A percentile compares a stretch with the other conserved stretches of the same genome.
phyloP scores from a whole-genome alignment of 257 asterid genomes.

The Hygrophila difformis region DNA sequence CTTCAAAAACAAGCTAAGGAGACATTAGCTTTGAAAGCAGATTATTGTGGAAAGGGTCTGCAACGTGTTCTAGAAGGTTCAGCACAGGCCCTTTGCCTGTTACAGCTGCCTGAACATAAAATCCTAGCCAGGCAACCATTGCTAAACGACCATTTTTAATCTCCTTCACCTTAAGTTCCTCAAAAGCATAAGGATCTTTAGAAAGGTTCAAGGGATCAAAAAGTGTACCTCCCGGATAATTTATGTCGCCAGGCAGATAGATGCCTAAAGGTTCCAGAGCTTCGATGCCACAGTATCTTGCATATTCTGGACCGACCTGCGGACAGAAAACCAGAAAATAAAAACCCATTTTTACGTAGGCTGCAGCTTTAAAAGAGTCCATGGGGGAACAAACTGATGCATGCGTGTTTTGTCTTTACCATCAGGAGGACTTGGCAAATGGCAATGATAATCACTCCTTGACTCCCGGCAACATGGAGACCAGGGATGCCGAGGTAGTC shows the following conservation, averaged over 20 bases:
- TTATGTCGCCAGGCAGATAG: conserved; percentile 78
- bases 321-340: no score
- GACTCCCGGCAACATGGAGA: conserved; percentile 91
- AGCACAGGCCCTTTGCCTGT: conserved; percentile 85
- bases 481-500: conserved; percentile 98
- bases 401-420: conserved; percentile 33
- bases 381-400: neutral
- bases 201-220: conserved; percentile 81
- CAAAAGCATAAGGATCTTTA: conserved; percentile 46
- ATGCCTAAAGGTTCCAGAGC: conserved; percentile 93
- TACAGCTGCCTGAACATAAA: conserved; percentile 65
- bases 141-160: conserved; percentile 92
- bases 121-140: conserved; percentile 92
- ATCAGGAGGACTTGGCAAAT: conserved; percentile 85
- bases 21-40: conserved; percentile 35
- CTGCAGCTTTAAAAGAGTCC: neutral
- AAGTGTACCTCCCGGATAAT: conserved; percentile 81
- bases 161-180: conserved; percentile 88
- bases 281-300: conserved; percentile 84
- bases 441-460: conserved; percentile 85
- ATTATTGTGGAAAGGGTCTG: conserved; percentile 60
- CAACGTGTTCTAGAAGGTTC: conserved; percentile 64
- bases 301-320: conserved; percentile 94
- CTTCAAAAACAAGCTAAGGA: no score
- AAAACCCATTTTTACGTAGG: no score